Evolutionary conservation across 345 rosid species (phyloP).

Genomic region (Syzygium jambos): DNA sequence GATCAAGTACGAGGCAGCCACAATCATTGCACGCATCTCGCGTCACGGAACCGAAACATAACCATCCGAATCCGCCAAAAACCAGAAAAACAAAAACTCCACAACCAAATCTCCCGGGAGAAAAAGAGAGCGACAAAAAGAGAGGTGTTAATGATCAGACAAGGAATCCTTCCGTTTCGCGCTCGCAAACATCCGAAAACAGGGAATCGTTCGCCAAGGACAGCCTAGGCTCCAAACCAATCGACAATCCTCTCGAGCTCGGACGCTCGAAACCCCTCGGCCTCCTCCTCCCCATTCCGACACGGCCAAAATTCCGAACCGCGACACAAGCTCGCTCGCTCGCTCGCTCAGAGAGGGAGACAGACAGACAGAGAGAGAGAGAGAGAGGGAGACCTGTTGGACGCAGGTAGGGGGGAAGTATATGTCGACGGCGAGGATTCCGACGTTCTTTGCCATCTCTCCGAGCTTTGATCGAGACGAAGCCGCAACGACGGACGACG

Average conservation of each 20-base stretch:
- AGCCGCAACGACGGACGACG: background rate
- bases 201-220: background rate
- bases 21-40: background rate
- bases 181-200: background rate
- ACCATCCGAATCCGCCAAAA: background rate
- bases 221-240: background rate
- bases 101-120: background rate
- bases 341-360: background rate
- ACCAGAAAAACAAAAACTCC: background rate
- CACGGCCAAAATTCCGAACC: background rate
- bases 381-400: slow-evolving; percentile 56
- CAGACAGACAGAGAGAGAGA: background rate
- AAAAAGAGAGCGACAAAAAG: background rate
- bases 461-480: background rate
- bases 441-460: slow-evolving; percentile 94
- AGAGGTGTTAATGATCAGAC: background rate
- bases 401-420: slow-evolving; percentile 96
- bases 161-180: background rate
- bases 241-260: background rate
- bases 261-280: background rate
- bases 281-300: background rate
- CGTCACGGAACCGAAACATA: background rate
- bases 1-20: background rate
- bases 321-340: background rate
- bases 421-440: slow-evolving; percentile 89